phyloP scores from a whole-genome alignment of 2,329 filamentous ascomycete genomes.

The Colletotrichum sp. region DNA sequence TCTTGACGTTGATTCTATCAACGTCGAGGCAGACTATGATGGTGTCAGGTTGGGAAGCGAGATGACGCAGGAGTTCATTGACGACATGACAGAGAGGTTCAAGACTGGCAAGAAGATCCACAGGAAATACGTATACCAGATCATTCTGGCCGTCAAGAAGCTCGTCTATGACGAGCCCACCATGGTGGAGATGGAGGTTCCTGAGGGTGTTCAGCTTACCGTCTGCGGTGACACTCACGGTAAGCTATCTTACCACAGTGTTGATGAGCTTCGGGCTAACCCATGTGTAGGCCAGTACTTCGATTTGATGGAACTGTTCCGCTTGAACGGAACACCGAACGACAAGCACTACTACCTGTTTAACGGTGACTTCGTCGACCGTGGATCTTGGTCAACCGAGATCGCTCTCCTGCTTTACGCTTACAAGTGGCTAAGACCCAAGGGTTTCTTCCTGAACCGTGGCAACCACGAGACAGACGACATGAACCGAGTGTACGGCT shows the following conservation, averaged over 20 bases:
- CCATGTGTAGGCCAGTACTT: slow-evolving; percentile 82
- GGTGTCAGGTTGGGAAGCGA: slow-evolving; percentile 77
- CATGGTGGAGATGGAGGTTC: slow-evolving; percentile 92
- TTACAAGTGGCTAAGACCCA: slow-evolving; percentile 93
- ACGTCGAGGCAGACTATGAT: slow-evolving; percentile 84
- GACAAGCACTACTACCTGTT: slow-evolving; percentile 95
- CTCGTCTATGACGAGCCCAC: slow-evolving; percentile 92
- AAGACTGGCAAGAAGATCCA: slow-evolving; percentile 95
- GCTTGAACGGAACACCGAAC: slow-evolving; percentile 82
- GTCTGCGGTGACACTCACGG: slow-evolving; percentile 98
- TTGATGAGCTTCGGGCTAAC: slow-evolving; percentile 24
- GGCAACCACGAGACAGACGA: slow-evolving; percentile 99
- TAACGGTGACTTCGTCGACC: slow-evolving; percentile 98
- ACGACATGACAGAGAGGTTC: slow-evolving; percentile 96
- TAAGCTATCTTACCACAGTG: slow-evolving; percentile 39
- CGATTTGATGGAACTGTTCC: slow-evolving; percentile 95
- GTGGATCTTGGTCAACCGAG: slow-evolving; percentile 98
- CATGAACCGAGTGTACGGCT: slow-evolving; percentile 98
- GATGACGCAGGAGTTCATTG: slow-evolving; percentile 97
- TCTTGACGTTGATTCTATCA: slow-evolving; percentile 85
- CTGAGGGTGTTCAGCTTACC: slow-evolving; percentile 79
- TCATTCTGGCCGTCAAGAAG: slow-evolving; percentile 87
- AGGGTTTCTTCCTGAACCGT: slow-evolving; percentile 91
- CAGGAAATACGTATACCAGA: slow-evolving; percentile 97
- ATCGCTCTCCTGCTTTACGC: slow-evolving; percentile 93